phyloP scores from a whole-genome alignment of 2,329 filamentous ascomycete species.

The Venturia oleaginea region DNA sequence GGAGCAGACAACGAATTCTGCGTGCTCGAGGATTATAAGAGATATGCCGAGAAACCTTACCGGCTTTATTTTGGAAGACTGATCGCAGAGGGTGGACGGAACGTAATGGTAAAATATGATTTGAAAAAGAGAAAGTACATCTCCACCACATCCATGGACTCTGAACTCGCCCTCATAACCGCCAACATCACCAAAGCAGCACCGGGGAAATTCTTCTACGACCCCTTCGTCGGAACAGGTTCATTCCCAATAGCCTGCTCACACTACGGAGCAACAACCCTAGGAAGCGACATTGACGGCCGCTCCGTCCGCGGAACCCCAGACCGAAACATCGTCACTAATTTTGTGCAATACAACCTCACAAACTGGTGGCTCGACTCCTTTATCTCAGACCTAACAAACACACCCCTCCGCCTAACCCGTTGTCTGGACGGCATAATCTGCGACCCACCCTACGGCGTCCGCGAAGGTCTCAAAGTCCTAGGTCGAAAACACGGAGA shows the following conservation, averaged over 20 bases:
- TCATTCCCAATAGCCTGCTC: conserved; percentile 86
- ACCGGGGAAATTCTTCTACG: conserved; percentile 80
- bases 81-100: conserved; percentile 55
- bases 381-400: conserved; percentile 80
- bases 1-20: conserved; percentile 65
- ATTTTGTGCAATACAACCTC: conserved; percentile 78
- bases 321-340: conserved; percentile 51
- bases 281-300: conserved; percentile 90
- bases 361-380: conserved; percentile 59
- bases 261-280: conserved; percentile 75
- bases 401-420: conserved; percentile 56
- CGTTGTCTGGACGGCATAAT: conserved; percentile 78
- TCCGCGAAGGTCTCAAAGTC: conserved; percentile 83
- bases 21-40: conserved; percentile 73
- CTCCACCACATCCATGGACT: conserved; percentile 94
- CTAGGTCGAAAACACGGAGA: conserved; percentile 62
- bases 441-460: conserved; percentile 93
- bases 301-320: conserved; percentile 68
- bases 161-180: conserved; percentile 81
- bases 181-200: conserved; percentile 81
- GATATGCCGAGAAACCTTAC: conserved; percentile 36
- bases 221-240: conserved; percentile 92
- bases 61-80: conserved; percentile 57
- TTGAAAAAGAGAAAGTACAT: conserved; percentile 93
- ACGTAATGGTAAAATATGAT: conserved; percentile 65